A percentile compares a stretch with the other conserved stretches of the same genome.
phyloP scores from a whole-genome alignment of 2,329 filamentous ascomycete genomes.

The Fusarium sororula region DNA sequence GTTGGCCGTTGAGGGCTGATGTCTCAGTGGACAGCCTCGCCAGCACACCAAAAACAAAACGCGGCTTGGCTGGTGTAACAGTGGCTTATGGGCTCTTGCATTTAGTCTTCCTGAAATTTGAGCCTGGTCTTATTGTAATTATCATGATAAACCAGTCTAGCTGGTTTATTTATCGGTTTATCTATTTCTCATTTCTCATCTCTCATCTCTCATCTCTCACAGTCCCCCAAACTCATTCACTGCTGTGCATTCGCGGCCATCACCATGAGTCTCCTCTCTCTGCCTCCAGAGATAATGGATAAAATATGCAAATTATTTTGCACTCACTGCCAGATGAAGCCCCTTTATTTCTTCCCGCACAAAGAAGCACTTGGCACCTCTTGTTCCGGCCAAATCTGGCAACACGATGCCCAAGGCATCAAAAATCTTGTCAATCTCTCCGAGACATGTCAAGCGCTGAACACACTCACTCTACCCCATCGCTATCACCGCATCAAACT shows the following conservation, averaged over 20 bases:
- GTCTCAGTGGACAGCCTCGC: not conserved
- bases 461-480: not conserved
- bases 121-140: not conserved
- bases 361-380: accelerated
- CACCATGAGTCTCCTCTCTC: not conserved
- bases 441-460: not conserved
- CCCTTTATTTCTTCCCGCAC: not conserved
- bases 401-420: not conserved
- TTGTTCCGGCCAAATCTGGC: not conserved
- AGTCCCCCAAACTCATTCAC: not conserved
- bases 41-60: not conserved
- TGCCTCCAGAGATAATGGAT: not conserved
- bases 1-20: not conserved
- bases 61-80: not conserved
- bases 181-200: not conserved
- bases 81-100: not conserved
- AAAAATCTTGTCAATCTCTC: not conserved
- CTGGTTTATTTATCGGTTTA: not conserved
- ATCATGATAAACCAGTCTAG: no score
- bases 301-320: accelerated
- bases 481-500: not conserved
- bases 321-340: accelerated
- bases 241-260: accelerated
- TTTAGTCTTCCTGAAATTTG: not conserved
- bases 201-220: not conserved